Evolutionary conservation across 108 stramenopile genomes (phyloP).

Genomic region (Mayamaea pseudoterrestris): DNA sequence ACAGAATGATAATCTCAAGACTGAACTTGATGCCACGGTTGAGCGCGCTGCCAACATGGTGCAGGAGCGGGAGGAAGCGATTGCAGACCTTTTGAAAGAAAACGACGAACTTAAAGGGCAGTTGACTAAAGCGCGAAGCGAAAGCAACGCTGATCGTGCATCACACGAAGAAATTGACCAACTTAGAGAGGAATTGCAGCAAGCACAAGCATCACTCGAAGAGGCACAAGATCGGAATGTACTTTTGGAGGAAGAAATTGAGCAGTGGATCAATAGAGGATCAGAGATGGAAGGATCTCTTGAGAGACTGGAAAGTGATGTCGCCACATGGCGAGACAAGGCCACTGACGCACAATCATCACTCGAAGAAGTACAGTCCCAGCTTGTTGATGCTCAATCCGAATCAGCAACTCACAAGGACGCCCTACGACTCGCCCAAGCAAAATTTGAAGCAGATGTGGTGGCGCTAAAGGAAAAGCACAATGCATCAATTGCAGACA

Average conservation of each 20-base stretch:
- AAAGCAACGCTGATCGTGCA: not conserved
- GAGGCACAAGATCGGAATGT: slow-evolving; percentile 4
- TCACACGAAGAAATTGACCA: slow-evolving; percentile 19
- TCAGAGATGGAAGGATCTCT: slow-evolving; percentile 10
- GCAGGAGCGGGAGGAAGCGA: slow-evolving; percentile 11
- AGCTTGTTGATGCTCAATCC: too few relatives aligned
- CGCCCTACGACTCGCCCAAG: slow-evolving; percentile 7
- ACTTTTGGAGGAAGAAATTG: slow-evolving; percentile 22
- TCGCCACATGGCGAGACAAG: slow-evolving; percentile 6
- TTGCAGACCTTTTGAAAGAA: slow-evolving; percentile 13
- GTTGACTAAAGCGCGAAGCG: slow-evolving; percentile 1
- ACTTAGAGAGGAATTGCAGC: slow-evolving; percentile 12
- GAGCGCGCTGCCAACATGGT: slow-evolving; percentile 8
- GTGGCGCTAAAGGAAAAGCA: not conserved
- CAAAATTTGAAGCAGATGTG: slow-evolving; percentile 6
- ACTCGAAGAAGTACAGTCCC: slow-evolving; percentile 10
- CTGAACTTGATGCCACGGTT: slow-evolving; percentile 5
- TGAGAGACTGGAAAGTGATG: slow-evolving; percentile 5
- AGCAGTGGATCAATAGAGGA: slow-evolving; percentile 11
- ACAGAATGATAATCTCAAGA: not conserved
- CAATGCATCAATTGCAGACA: slow-evolving; percentile 6
- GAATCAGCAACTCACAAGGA: not conserved
- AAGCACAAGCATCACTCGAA: slow-evolving; percentile 4
- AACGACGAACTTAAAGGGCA: slow-evolving; percentile 6
- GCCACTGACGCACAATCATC: slow-evolving; percentile 13